phyloP scores from a whole-genome alignment of 352 stramenopile species.

The Ophiocytium majus region DNA sequence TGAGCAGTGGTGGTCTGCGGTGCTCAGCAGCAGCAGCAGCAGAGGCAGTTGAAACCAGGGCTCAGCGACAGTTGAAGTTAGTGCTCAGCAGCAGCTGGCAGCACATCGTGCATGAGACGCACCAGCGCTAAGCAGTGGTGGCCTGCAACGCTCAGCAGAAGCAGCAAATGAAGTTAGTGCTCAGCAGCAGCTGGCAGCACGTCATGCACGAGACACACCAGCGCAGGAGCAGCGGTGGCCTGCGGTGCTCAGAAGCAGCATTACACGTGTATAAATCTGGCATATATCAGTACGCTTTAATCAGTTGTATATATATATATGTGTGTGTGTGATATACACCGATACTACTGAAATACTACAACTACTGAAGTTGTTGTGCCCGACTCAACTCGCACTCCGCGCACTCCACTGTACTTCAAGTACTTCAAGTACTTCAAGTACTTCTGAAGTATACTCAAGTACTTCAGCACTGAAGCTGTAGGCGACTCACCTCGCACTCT shows the following conservation, averaged over 20 bases:
- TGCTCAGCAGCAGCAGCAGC: not conserved
- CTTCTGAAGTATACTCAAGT: not conserved
- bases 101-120: constrained; percentile 60
- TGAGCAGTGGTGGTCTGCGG: not conserved
- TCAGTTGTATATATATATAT: not conserved
- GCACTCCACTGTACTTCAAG: not conserved
- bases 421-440: not conserved
- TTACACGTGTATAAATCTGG: too few species aligned
- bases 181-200: not conserved
- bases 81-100: not conserved
- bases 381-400: not conserved
- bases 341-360: not conserved
- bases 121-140: constrained; percentile 44
- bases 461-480: too few species aligned
- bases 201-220: not conserved
- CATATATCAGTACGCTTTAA: too few species aligned
- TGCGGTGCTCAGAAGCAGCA: too few species aligned
- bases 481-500: constrained; percentile 56
- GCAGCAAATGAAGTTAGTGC: not conserved
- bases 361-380: not conserved
- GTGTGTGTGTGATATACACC: too few species aligned
- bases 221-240: too few species aligned
- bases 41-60: not conserved
- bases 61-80: not conserved
- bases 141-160: not conserved